Conservation (phyloP, 2,329 filamentous ascomycete species). For the Fusarium torreyae region DNA sequence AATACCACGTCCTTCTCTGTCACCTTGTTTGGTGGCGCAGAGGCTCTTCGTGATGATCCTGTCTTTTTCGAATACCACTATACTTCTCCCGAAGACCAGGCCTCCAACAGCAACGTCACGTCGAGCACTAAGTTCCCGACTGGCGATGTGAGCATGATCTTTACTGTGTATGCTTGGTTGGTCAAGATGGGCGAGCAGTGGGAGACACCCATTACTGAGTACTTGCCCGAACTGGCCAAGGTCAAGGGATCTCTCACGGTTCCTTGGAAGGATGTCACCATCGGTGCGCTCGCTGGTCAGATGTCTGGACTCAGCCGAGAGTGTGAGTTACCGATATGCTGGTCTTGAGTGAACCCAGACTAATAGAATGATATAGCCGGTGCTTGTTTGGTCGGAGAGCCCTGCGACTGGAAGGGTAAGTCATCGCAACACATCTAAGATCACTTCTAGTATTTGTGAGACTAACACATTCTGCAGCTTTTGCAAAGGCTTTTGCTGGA, state of each 20-base stretch:
- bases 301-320: constrained; percentile 41
- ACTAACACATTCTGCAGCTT: constrained; percentile 2
- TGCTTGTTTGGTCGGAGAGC: constrained; percentile 21
- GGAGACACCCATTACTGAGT: constrained; percentile 50
- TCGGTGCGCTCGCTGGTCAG: constrained; percentile 42
- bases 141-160: constrained; percentile 52
- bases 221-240: constrained; percentile 47
- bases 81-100: constrained; percentile 33
- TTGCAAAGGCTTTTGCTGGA: constrained; percentile 13
- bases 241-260: background rate
- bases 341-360: fast-evolving
- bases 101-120: constrained; percentile 32
- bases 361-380: constrained; percentile 20
- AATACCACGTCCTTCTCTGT: constrained; percentile 45
- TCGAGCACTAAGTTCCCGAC: constrained; percentile 48
- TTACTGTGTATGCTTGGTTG: constrained; percentile 55
- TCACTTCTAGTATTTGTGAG: fast-evolving
- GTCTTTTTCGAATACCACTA: constrained; percentile 46
- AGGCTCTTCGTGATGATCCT: constrained; percentile 14
- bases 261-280: constrained; percentile 37
- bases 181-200: constrained; percentile 49
- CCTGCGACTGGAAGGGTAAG: constrained; percentile 33
- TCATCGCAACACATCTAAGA: fast-evolving
- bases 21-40: constrained; percentile 34
- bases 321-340: constrained; percentile 20